Evolutionary conservation across 208 protist species (phyloP), one percentile per base, ranked within the genome.

Genomic region (Trypanosoma vivax): DNA sequence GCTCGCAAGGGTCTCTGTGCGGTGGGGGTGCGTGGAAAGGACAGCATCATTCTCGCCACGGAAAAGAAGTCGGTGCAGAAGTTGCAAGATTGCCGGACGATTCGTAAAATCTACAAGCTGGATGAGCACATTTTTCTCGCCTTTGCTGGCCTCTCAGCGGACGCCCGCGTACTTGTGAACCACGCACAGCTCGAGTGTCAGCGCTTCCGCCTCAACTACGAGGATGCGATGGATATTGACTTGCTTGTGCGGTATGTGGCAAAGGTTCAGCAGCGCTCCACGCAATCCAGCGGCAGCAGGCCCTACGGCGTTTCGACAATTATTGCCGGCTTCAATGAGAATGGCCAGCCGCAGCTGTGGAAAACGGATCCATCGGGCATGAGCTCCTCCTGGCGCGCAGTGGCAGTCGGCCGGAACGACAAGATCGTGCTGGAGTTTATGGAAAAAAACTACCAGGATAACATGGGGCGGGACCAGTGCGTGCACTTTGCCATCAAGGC

Each of bases 291-390:
- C 65, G 98, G 98, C 66, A 95, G 97, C 38, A 89, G 98, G 9
- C 99, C 99, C 21, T 99, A 99, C 70, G 98, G 99, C 53, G 98
- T 99, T 39, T 97, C 97, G 21, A 98, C 94, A 10, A 87, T 99
- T n/a, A 94, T 99, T 58, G 94, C 95, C 46, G 97, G 97, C 45
- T 99, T 99, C 66, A 98, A 99, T 80, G 65, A 79, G 38, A 88
- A 99, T 64, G 97, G 97, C 33, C 78, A 73, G 42, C 96, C 97
- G 45, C 85, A 92, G 61, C 60, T 93, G 60, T 79, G 86, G 87
- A 94, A 94, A 63, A 90, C 87, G 29, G 83, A 91, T 47, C 87
- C 87, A 19, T 90, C 87, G 14, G 86, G 86, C 35, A 88, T 90
- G 76, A 79, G 75, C 60, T 83, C 83, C 38, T 79, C 87, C 29